phyloP scores from a whole-genome alignment of 495 filamentous ascomycete genomes.

The Penicillium pulvis region DNA sequence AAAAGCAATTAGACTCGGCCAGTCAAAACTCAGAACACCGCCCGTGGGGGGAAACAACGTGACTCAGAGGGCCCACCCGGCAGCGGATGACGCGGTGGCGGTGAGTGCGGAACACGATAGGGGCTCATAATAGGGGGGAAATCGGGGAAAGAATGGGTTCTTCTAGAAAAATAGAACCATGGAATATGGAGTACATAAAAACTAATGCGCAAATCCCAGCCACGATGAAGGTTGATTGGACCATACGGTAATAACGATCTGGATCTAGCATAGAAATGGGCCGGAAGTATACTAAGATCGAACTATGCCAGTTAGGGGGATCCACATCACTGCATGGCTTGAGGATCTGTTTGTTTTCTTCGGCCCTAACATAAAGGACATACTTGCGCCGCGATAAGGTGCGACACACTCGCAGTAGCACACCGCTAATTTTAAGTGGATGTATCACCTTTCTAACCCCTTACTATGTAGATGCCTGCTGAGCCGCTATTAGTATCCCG shows the following conservation, averaged over 20 bases:
- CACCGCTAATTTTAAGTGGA: too few species aligned
- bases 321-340: background rate
- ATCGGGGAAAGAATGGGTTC: background rate
- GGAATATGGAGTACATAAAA: background rate
- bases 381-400: too few species aligned
- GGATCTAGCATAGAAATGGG: background rate
- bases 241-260: background rate
- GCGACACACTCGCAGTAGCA: too few species aligned
- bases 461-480: too few species aligned
- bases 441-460: too few species aligned
- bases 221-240: background rate
- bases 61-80: constrained; percentile 29
- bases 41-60: constrained; percentile 39
- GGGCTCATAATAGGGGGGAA: background rate
- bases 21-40: constrained; percentile 31
- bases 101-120: background rate
- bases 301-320: background rate
- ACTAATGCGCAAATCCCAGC: background rate
- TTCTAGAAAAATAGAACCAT: constrained; percentile 1
- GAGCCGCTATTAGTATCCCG: too few species aligned
- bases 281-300: background rate
- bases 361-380: too few species aligned
- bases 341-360: background rate
- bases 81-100: constrained; percentile 1
- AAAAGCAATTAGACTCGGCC: constrained; percentile 31